Percentiles rank a stretch among this genome's conserved stretches.
Evolutionary conservation across 2,329 filamentous ascomycete species (phyloP).

Genomic region (Fusarium sacchari): DNA sequence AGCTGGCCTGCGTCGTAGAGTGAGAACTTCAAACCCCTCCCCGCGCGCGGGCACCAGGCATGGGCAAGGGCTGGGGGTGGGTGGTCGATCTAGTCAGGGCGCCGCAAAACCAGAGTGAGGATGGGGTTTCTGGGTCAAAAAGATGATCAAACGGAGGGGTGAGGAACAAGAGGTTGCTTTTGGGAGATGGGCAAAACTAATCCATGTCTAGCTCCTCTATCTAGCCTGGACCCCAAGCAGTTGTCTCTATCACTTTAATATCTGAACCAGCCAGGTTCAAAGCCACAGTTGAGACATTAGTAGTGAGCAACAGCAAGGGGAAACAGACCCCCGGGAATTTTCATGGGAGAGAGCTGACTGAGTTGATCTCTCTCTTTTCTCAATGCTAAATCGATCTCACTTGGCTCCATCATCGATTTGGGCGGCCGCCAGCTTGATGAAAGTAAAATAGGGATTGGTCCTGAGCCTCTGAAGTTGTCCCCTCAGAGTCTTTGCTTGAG

Average conservation of each 20-base stretch:
- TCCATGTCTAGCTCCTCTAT: constrained; percentile 40
- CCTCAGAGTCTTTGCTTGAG: neutral
- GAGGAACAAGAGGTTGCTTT: constrained; percentile 32
- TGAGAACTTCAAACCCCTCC: constrained; percentile 37
- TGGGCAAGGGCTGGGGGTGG: constrained; percentile 30
- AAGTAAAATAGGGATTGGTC: neutral
- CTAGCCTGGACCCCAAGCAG: constrained; percentile 24
- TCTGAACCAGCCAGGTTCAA: constrained; percentile 22
- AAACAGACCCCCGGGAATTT: constrained; percentile 14
- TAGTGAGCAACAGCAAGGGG: constrained; percentile 27
- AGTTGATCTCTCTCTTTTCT: constrained; percentile 20
- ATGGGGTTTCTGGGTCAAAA: constrained; percentile 38
- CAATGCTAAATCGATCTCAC: constrained; percentile 17
- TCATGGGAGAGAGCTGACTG: constrained; percentile 16
- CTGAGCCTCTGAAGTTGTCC: neutral
- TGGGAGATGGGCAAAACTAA: constrained; percentile 24
- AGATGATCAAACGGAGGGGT: constrained; percentile 44
- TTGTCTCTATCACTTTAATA: constrained; percentile 39
- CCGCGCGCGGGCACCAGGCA: constrained; percentile 27
- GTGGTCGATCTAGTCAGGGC: constrained; percentile 31
- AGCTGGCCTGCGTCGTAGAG: constrained; percentile 32
- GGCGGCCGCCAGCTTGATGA: constrained; percentile 5
- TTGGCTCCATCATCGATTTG: constrained; percentile 8
- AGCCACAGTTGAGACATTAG: constrained; percentile 40
- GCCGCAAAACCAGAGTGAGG: constrained; percentile 29